Base-by-base conservation (phyloP, 2,329 filamentous ascomycete species). In the Beauveria caledonica region DNA sequence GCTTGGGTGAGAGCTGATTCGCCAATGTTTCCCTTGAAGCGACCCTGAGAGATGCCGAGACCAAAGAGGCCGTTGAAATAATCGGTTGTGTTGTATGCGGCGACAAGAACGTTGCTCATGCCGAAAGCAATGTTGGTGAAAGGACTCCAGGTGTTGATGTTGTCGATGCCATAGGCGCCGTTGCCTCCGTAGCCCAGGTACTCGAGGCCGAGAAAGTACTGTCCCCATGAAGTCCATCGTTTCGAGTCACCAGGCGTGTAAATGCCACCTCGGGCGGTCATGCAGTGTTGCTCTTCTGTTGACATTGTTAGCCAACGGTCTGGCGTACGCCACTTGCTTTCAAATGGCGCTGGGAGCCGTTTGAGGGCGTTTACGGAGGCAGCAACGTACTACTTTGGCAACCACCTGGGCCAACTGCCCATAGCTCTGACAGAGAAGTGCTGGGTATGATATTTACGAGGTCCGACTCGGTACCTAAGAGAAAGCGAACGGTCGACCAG, bases 391-490 rank as follows among this genome's bases (percentile, higher is more conserved):
- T 75, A 46, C 71, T 67, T 64, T 70, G 63, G 64, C 85, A 88
- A 60, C 84, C 86, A 62, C 78, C 76, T 1, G 79, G 74, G 57
- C 85, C 78, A 44, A 91, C 76, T 3, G 84, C 80, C 87, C 87
- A 90, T 48, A 87, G 85, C 71, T 90, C 87, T 40, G 88, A 89
- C 46, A 86, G 78, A 13, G 82, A 80, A 6, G 87, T 91, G 67
- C 86, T 90, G 56, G 86, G 78, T 13, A 78, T 68, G 36, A 78
- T 70, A 64, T 75, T 70, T 62, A 77, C 67, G 10, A 65, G 33
- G 58, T 74, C 68, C 7, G 66, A 67, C 10, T 71, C 65, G 21
- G 74, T 71, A 81, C 77, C 66, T 75, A 81, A 62, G 6, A 66
- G 62, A 51, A 92, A 76, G 13, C 77, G 78, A 64, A 90, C 84